phyloP scores from a whole-genome alignment of 2,329 filamentous ascomycete species.

The Penicillium sp. region DNA sequence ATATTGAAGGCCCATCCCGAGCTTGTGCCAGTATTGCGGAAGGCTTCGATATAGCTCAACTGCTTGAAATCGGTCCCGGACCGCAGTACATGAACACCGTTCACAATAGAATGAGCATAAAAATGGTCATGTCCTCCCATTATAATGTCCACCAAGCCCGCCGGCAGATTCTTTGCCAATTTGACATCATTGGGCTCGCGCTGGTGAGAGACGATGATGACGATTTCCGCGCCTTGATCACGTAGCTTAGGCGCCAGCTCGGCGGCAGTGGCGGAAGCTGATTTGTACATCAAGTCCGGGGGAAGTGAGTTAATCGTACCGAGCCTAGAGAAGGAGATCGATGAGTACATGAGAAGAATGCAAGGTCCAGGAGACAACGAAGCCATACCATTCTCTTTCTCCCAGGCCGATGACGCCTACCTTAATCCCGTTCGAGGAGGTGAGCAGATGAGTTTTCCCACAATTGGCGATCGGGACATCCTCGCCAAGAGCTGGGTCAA shows the following conservation, averaged over 20 bases:
- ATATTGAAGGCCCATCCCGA: conserved; percentile 74
- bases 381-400: conserved; percentile 67
- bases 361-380: too few species aligned
- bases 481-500: conserved; percentile 74
- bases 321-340: conserved; percentile 43
- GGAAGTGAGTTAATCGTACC: conserved; percentile 83
- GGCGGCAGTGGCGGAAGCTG: conserved; percentile 67
- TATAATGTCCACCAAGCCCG: conserved; percentile 74
- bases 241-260: conserved; percentile 68
- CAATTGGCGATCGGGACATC: conserved; percentile 70
- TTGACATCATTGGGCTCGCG: conserved; percentile 87
- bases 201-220: conserved; percentile 78
- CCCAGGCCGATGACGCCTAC: conserved; percentile 79
- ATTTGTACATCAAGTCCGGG: conserved; percentile 74
- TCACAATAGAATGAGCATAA: conserved; percentile 71
- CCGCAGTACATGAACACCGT: conserved; percentile 75
- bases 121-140: conserved; percentile 88
- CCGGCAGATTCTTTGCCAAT: conserved; percentile 63
- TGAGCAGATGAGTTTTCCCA: conserved; percentile 68
- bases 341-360: conserved; percentile 3
- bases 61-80: conserved; percentile 91
- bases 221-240: conserved; percentile 70
- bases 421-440: conserved; percentile 75
- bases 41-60: conserved; percentile 77
- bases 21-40: conserved; percentile 47